Evolutionary conservation across 1,139 yeast genomes (phyloP).

Genomic region (Saccharomyces hybrid): DNA sequence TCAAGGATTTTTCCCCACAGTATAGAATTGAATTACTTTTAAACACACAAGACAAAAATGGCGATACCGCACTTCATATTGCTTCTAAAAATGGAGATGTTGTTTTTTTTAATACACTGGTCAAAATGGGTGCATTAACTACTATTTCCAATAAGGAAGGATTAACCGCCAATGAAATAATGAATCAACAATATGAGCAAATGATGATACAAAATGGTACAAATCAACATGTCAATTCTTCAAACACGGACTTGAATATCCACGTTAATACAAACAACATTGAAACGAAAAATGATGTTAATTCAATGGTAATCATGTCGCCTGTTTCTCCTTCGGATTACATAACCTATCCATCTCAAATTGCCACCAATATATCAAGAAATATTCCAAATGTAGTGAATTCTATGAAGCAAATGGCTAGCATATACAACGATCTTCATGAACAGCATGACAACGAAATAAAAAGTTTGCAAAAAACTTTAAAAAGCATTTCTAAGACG

Average conservation of each 20-base stretch:
- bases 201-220: constrained; percentile 1
- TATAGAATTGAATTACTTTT: constrained; percentile 47
- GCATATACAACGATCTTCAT: constrained; percentile 35
- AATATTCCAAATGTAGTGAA: constrained; percentile 25
- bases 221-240: neutral
- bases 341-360: constrained; percentile 27
- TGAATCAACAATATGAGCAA: constrained; percentile 28
- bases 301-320: neutral
- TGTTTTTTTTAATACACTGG: constrained; percentile 62
- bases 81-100: constrained; percentile 70
- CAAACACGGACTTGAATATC: neutral
- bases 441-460: constrained; percentile 18
- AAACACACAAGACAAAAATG: constrained; percentile 72
- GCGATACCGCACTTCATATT: constrained; percentile 83
- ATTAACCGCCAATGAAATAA: constrained; percentile 62
- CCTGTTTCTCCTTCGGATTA: constrained; percentile 9
- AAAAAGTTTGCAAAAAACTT: constrained; percentile 17
- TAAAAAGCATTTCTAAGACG: constrained; percentile 19
- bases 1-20: constrained; percentile 51
- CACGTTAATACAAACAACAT: neutral
- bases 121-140: constrained; percentile 65
- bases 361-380: constrained; percentile 26
- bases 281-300: neutral
- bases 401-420: constrained; percentile 43
- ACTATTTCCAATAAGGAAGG: constrained; percentile 66